Evolutionary conservation across 164 flowering plant species (phyloP).

Genomic region (Aristolochia contorta): DNA sequence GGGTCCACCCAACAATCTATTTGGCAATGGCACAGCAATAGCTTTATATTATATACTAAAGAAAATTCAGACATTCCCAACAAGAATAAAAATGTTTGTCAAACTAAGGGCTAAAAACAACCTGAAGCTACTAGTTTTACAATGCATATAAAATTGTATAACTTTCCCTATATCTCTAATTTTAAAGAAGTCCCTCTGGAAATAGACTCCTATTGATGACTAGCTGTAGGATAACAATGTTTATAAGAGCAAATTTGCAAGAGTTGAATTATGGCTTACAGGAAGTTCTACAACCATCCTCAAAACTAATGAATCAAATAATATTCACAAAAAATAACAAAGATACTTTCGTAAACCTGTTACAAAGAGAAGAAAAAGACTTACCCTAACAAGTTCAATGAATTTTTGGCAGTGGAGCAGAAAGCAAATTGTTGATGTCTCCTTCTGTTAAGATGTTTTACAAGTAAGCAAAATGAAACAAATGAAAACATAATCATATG

Average conservation of each 20-base stretch:
- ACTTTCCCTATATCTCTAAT: no score
- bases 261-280: not conserved
- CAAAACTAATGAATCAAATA: not conserved
- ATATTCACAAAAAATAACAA: not conserved
- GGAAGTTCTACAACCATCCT: not conserved
- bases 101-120: no score
- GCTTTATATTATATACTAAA: no score
- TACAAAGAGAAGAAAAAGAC: not conserved
- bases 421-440: slow-evolving; percentile 65
- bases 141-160: no score
- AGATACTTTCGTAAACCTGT: not conserved
- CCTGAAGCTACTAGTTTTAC: no score
- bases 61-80: no score
- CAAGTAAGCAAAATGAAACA: not conserved
- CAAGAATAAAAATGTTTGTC: no score
- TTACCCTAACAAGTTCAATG: slow-evolving; percentile 90
- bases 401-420: slow-evolving; percentile 88
- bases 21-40: no score
- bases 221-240: not conserved
- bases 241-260: not conserved
- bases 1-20: no score
- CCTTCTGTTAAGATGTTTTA: slow-evolving; percentile 48
- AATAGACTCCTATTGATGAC: not conserved
- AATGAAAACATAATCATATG: no score
- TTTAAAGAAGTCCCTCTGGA: not conserved